Evolutionary conservation across 2,329 filamentous ascomycete species (phyloP), one percentile per base, ranked within the genome.

Genomic region (Penicillium palitans): DNA sequence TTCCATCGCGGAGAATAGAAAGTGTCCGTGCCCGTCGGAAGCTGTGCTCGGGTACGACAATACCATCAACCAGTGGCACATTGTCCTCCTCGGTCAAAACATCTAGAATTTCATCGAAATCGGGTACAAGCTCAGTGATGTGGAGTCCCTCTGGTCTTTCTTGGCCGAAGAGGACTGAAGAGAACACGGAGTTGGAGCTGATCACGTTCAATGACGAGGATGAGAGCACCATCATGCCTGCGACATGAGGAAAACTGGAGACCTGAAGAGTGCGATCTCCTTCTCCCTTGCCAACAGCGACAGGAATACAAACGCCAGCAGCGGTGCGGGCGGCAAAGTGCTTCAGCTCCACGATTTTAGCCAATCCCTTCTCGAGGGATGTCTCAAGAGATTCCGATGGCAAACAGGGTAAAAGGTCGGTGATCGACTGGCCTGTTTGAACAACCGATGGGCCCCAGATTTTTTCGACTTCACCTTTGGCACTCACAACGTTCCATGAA

Each of bases 171-270:
- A 99, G 81, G 0, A 93, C 91, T 7, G 91, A 90, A 8, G 91
- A 96, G 71, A 99, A 98, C 21, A 96, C 93, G 3, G 91, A 90
- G 74, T 99, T 99, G 9, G 93, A 95, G 76, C 93, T 97, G 71
- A 90, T 90, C 68, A 99, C 90, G 50, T 86, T 85, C 63, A 98
- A 82, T 0, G 84, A 87, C 31, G 86, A 79, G 1, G 93, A 89
- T n/a, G 90, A 89, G 13, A 99, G 82, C 9, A 99, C 93, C 70
- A 99, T 87, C 69, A 99, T 97, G 49, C 95, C 95, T 55, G 95
- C 95, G 76, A 99, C 97, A 72, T 99, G 93, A 17, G 95, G 95
- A 64, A 97, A 96, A 71, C 92, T 96, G 17, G 93, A 96, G 44
- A 99, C 85, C 52, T 91, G 87, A 63, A 99, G 83, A 64, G 90